phyloP scores from a whole-genome alignment of 2,329 filamentous ascomycete species.

The Ascomycota sp. region DNA sequence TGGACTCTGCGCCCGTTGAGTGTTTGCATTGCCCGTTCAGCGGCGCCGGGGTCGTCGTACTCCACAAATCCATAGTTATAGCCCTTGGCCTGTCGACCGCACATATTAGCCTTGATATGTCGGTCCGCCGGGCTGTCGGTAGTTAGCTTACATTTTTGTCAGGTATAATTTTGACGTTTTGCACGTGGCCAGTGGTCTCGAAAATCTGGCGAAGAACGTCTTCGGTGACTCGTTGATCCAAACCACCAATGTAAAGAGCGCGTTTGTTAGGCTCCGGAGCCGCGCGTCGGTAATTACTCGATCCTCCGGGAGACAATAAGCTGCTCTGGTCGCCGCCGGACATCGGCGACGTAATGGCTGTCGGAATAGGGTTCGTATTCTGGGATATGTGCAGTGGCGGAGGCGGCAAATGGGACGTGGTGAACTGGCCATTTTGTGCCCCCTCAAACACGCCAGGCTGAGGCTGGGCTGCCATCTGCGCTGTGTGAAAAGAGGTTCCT shows the following conservation, averaged over 20 bases:
- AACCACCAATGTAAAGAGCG: slow-evolving; percentile 82
- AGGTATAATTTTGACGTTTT: slow-evolving; percentile 98
- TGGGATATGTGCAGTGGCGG: slow-evolving; percentile 85
- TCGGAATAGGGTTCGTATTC: slow-evolving; percentile 90
- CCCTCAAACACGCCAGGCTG: slow-evolving; percentile 56
- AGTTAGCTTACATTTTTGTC: slow-evolving; percentile 80
- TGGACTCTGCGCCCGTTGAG: slow-evolving; percentile 90
- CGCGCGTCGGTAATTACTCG: slow-evolving; percentile 67
- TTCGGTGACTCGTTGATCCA: slow-evolving; percentile 89
- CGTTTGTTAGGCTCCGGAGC: slow-evolving; percentile 98
- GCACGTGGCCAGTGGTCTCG: slow-evolving; percentile 93
- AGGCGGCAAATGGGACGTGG: slow-evolving; percentile 65
- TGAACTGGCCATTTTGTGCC: slow-evolving; percentile 47
- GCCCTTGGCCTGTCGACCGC: slow-evolving; percentile 56
- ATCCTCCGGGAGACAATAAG: slow-evolving; percentile 71
- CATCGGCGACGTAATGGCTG: slow-evolving; percentile 76
- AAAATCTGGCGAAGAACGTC: slow-evolving; percentile 95
- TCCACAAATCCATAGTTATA: slow-evolving; percentile 99
- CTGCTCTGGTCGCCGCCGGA: slow-evolving; percentile 40
- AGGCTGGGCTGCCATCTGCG: slow-evolving; percentile 49
- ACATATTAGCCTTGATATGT: slow-evolving; percentile 2
- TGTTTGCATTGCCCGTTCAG: slow-evolving; percentile 92
- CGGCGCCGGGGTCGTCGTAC: slow-evolving; percentile 91
- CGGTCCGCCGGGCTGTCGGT: not conserved
- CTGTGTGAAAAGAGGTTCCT: slow-evolving; percentile 37